Conservation (phyloP, 306 rosid species). For the Quercus cerris region DNA sequence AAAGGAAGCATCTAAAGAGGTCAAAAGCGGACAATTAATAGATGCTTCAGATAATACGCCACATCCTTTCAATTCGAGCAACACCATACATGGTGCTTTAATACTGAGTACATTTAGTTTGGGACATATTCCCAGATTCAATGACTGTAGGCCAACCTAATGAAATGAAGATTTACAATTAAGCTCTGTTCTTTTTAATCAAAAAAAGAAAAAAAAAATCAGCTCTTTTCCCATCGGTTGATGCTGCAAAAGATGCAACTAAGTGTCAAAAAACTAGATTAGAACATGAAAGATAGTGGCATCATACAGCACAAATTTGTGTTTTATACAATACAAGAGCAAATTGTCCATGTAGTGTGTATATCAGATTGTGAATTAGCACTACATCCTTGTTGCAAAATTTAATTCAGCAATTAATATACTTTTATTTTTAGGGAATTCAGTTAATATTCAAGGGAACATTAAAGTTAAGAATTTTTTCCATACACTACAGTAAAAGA, state of each 20-base stretch:
- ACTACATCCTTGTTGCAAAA: background rate
- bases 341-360: background rate
- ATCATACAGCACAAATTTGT: background rate
- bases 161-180: conserved; percentile 9
- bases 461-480: background rate
- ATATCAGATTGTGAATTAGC: background rate
- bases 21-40: conserved; percentile 83
- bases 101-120: conserved; percentile 68
- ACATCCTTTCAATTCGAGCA: conserved; percentile 95
- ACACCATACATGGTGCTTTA: conserved; percentile 72
- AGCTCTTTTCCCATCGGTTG: background rate
- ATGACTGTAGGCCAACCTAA: conserved; percentile 91
- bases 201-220: background rate
- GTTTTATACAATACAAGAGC: background rate
- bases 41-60: conserved; percentile 90
- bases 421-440: no score
- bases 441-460: background rate
- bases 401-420: background rate
- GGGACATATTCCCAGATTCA: conserved; percentile 96
- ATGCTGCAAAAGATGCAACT: background rate
- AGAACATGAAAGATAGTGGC: background rate
- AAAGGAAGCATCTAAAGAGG: conserved; percentile 94
- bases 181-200: background rate
- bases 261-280: background rate
- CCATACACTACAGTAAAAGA: background rate